Evolutionary conservation across 2,329 filamentous ascomycete species (phyloP).

Genomic region (Paecilomyces fulvus): DNA sequence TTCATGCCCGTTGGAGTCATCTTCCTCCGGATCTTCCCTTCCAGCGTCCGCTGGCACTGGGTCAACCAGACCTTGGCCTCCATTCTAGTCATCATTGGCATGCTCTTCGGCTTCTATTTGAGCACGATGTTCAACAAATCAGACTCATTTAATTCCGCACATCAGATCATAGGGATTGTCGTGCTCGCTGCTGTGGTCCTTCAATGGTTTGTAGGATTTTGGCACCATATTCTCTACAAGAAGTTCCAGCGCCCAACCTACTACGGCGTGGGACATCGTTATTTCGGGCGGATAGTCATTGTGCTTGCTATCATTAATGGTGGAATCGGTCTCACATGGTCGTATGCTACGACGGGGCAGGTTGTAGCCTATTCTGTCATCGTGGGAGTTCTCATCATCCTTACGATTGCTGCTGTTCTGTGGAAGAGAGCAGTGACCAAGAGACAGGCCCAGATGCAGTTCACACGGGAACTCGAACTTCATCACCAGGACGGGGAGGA

Average conservation of each 20-base stretch:
- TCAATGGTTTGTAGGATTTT: constrained; percentile 31
- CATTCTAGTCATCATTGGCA: constrained; percentile 28
- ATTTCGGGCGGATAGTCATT: constrained; percentile 18
- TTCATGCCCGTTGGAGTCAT: constrained; percentile 12
- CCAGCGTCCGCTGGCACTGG: constrained; percentile 27
- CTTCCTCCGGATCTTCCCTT: constrained; percentile 11
- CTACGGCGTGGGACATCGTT: constrained; percentile 16
- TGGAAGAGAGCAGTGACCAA: constrained; percentile 1
- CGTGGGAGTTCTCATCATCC: constrained; percentile 1
- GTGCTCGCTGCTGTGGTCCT: constrained; percentile 23
- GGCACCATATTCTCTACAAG: constrained; percentile 30
- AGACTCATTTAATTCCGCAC: constrained; percentile 34
- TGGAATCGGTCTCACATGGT: constrained; percentile 12
- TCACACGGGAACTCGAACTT: neutral
- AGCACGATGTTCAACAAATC: constrained; percentile 27
- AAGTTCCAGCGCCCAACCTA: constrained; percentile 5
- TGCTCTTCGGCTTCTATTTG: constrained; percentile 35
- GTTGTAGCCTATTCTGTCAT: constrained; percentile 11
- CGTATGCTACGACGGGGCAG: constrained; percentile 5
- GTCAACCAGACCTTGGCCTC: constrained; percentile 30
- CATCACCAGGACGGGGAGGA: neutral
- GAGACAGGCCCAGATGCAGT: neutral
- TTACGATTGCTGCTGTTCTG: neutral
- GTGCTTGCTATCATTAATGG: constrained; percentile 14
- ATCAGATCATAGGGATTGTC: constrained; percentile 41